Conservation (phyloP, 805 yeast genomes). For the Kluyveromyces nonfermentans region DNA sequence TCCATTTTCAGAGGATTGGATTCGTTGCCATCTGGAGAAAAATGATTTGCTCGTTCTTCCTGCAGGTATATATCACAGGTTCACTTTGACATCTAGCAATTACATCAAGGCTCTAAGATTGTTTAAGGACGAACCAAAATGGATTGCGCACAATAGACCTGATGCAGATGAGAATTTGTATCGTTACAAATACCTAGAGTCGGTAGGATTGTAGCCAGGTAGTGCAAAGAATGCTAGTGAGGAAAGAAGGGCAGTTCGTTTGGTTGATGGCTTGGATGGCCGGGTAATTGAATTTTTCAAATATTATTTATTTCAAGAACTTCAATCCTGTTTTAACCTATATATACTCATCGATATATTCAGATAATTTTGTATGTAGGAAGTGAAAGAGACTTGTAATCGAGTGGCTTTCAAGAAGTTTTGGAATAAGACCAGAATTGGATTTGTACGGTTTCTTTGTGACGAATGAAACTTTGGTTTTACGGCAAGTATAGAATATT, state of each 20-base stretch:
- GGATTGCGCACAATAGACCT: constrained; percentile 80
- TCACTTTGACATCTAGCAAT: constrained; percentile 59
- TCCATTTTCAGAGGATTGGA: constrained; percentile 50
- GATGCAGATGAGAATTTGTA: constrained; percentile 37
- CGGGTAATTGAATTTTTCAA: background rate
- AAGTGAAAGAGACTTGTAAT: background rate
- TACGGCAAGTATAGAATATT: background rate
- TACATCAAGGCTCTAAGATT: constrained; percentile 70
- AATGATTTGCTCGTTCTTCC: constrained; percentile 71
- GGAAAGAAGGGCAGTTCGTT: background rate
- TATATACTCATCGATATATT: too few species aligned
- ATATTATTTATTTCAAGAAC: background rate
- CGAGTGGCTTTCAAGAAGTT: background rate
- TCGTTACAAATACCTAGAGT: constrained; percentile 37
- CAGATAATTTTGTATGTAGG: too few species aligned
- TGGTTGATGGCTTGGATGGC: too few species aligned
- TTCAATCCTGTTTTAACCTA: too few species aligned
- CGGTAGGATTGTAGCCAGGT: constrained; percentile 4
- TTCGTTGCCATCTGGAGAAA: constrained; percentile 53
- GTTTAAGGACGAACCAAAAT: constrained; percentile 91
- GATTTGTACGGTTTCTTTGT: background rate
- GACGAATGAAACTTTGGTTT: background rate
- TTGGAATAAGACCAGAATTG: background rate
- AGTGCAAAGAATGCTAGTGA: background rate
- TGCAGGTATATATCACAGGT: constrained; percentile 90